Conservation (phyloP, 495 filamentous ascomycete genomes). For the Elaphomyces granulatus region DNA sequence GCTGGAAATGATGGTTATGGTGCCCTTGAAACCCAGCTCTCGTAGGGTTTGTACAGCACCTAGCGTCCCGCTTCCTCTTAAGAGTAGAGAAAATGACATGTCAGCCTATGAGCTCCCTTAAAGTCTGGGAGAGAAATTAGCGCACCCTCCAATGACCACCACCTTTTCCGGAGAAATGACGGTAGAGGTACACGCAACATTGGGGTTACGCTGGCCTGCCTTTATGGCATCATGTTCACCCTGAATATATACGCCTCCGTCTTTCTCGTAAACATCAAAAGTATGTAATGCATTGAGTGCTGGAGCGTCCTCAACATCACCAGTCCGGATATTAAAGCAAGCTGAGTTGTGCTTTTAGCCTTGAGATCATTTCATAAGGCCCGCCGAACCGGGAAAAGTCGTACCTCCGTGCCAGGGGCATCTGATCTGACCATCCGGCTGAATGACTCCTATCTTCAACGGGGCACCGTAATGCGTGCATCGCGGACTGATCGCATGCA, state of each 20-base stretch:
- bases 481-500: slow-evolving; percentile 67
- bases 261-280: slow-evolving; percentile 65
- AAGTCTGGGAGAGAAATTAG: slow-evolving; percentile 1
- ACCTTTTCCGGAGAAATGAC: slow-evolving; percentile 56
- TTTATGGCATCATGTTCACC: slow-evolving; percentile 73
- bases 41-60: slow-evolving; percentile 71
- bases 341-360: slow-evolving; percentile 41
- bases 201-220: slow-evolving; percentile 51
- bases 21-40: slow-evolving; percentile 63
- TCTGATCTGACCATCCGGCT: slow-evolving; percentile 66
- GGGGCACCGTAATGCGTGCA: slow-evolving; percentile 96
- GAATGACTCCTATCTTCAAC: slow-evolving; percentile 66
- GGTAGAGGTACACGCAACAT: slow-evolving; percentile 54
- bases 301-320: slow-evolving; percentile 89
- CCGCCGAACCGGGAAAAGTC: slow-evolving; percentile 15
- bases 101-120: slow-evolving; percentile 7
- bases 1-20: slow-evolving; percentile 68
- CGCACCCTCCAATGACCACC: slow-evolving; percentile 72
- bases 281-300: slow-evolving; percentile 68
- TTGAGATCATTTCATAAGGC: background rate
- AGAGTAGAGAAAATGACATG: no score
- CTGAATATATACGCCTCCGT: slow-evolving; percentile 71
- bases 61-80: slow-evolving; percentile 62
- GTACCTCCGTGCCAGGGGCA: slow-evolving; percentile 93
- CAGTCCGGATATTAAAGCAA: slow-evolving; percentile 80